phyloP scores from a whole-genome alignment of 306 rosid genomes.

The Echinosophora koreensis region DNA sequence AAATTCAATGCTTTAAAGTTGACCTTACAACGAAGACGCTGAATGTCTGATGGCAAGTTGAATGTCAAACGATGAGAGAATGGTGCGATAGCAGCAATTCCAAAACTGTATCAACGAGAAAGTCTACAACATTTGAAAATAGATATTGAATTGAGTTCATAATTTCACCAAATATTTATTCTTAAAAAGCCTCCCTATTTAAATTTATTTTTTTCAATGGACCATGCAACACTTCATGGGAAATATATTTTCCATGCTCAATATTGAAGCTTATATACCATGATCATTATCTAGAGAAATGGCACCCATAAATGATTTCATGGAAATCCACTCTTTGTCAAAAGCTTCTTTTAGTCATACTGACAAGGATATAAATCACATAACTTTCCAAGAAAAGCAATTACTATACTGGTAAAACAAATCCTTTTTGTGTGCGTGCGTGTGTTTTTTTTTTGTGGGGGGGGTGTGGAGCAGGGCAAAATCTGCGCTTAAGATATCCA shows the following conservation, averaged over 20 bases:
- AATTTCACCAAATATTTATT: slow-evolving; percentile 2
- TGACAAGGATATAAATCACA: slow-evolving; percentile 6
- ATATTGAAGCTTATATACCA: slow-evolving; percentile 10
- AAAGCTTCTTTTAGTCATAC: slow-evolving; percentile 15
- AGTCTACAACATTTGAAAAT: slow-evolving; percentile 53
- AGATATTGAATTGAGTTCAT: slow-evolving; percentile 34
- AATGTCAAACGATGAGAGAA: slow-evolving; percentile 98
- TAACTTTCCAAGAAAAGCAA: slow-evolving; percentile 29
- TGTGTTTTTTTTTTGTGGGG: too few relatives aligned
- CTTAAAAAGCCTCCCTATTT: not conserved
- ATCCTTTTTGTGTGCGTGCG: not conserved
- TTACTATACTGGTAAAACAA: slow-evolving; percentile 35
- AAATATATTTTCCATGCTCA: not conserved
- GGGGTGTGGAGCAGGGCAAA: not conserved
- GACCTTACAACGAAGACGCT: slow-evolving; percentile 91
- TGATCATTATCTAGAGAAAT: not conserved
- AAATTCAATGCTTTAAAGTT: slow-evolving; percentile 91
- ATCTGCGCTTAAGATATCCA: slow-evolving; percentile 25
- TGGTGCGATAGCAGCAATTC: slow-evolving; percentile 92
- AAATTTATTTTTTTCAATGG: not conserved
- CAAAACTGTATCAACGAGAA: slow-evolving; percentile 74
- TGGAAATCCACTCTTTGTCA: slow-evolving; percentile 28
- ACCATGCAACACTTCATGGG: not conserved
- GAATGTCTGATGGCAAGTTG: slow-evolving; percentile 86
- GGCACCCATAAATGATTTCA: slow-evolving; percentile 14